Evolutionary conservation across 768 basidiomycete species (phyloP).

Genomic region (Trametes villosa): DNA sequence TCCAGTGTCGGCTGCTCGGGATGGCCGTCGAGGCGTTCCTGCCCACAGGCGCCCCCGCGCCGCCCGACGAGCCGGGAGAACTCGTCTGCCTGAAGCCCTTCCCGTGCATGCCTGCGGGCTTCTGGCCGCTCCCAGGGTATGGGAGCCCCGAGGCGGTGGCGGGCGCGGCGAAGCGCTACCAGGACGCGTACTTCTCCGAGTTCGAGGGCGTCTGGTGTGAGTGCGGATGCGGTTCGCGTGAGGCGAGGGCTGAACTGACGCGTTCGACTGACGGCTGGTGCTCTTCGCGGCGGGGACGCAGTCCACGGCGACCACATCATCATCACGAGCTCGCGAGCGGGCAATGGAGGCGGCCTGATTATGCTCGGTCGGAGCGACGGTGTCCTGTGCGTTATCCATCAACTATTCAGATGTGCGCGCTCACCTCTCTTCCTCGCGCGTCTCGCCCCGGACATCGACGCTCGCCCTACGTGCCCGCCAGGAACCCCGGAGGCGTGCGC

Average conservation of each 20-base stretch:
- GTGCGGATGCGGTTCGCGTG: slow-evolving; percentile 34
- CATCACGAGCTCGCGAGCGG: slow-evolving; percentile 64
- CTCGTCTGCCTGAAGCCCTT: slow-evolving; percentile 76
- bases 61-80: slow-evolving; percentile 61
- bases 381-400: slow-evolving; percentile 57
- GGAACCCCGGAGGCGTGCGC: slow-evolving; percentile 80
- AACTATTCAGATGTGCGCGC: neutral
- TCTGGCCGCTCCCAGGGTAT: slow-evolving; percentile 78
- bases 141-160: slow-evolving; percentile 57
- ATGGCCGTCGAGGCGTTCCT: slow-evolving; percentile 73
- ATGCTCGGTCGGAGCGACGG: slow-evolving; percentile 87
- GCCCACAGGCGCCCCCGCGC: slow-evolving; percentile 46
- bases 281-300: slow-evolving; percentile 30
- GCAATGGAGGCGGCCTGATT: slow-evolving; percentile 77
- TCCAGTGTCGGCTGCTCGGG: slow-evolving; percentile 82
- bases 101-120: slow-evolving; percentile 80
- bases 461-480: slow-evolving; percentile 37
- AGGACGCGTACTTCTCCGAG: slow-evolving; percentile 73
- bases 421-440: neutral
- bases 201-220: slow-evolving; percentile 75
- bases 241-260: slow-evolving; percentile 15
- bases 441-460: slow-evolving; percentile 2
- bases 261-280: slow-evolving; percentile 3
- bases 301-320: slow-evolving; percentile 78
- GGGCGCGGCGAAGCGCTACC: slow-evolving; percentile 59